Base-by-base conservation (phyloP, 371 early-diverging fungal genomes). In the Massospora cicadina region DNA sequence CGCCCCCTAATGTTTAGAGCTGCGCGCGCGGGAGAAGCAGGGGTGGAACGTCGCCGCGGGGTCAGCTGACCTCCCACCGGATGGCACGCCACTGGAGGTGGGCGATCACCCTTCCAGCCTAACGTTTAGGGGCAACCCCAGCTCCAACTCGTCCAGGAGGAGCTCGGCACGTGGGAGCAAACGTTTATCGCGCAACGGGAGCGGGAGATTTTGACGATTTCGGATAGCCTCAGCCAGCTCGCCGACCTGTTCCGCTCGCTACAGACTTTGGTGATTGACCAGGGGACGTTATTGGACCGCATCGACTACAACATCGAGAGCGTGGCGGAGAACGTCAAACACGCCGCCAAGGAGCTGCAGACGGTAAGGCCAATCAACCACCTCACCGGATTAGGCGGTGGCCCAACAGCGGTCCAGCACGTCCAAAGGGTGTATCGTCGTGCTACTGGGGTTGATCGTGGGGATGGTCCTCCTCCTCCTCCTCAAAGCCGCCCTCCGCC, bases 261-360 rank as follows among this genome's bases (percentile, higher is more conserved):
- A 69, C 92, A 95, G 67, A 82, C 86, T 23, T 81, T 98, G 79
- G 90, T 96, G 23, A 93, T 98, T 66, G 95, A 95, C 71, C 98
- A 98, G 72, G 98, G 98, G 0, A 90, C 94, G 1, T 69, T 98
- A 68, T 76, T 98, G 55, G 98, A 98, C 75, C 84, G 98, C 26
- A 96, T 98, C 65, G 98, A 98, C 73, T 98, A 87, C 70, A 95
- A 98, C 71, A 85, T 98, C 54, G 96, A 96, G 68, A 86, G 87
- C 65, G 82, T 89, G 1, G 75, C 71, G 23, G 78, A 85, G 7
- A 81, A 90, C 68, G 79, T 91, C 17, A 85, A 90, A 65, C 78
- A 82, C 10, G 98, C 93, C 0, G 87, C 86, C 58, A 81, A 81
- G 54, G 85, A 98, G 71, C 77, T 98, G 59, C 78, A 82, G 33